Evolutionary conservation across 2,329 filamentous ascomycete genomes (phyloP).

Genomic region (Trichocomaceae sp.): DNA sequence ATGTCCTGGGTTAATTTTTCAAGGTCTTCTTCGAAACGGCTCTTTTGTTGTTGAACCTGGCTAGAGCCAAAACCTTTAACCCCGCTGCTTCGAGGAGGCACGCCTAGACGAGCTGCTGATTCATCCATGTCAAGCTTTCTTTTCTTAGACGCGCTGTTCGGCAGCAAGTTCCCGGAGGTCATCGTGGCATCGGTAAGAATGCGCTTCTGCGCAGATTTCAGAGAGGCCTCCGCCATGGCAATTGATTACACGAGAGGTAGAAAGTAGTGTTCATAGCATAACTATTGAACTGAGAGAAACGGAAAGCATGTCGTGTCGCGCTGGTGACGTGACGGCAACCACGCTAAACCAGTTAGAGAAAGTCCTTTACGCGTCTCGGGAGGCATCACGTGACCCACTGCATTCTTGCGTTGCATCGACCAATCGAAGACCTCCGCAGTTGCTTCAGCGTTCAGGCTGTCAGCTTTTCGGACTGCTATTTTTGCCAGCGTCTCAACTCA

Average conservation of each 20-base stretch:
- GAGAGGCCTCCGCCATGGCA: constrained; percentile 35
- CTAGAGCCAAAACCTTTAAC: constrained; percentile 57
- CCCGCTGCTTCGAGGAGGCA: constrained; percentile 54
- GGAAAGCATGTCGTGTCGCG: constrained; percentile 1
- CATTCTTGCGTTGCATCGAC: background rate
- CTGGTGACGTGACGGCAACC: constrained; percentile 7
- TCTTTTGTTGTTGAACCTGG: constrained; percentile 67
- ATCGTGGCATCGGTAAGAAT: constrained; percentile 63
- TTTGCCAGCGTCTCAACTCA: background rate
- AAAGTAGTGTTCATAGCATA: background rate
- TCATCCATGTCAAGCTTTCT: constrained; percentile 61
- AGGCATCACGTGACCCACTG: background rate
- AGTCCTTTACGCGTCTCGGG: constrained; percentile 1
- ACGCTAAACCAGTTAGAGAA: background rate
- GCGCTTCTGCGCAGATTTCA: constrained; percentile 58
- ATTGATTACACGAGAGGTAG: background rate
- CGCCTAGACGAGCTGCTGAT: constrained; percentile 49
- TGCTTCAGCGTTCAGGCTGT: background rate
- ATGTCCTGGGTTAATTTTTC: constrained; percentile 96
- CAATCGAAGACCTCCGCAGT: background rate
- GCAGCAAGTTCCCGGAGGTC: constrained; percentile 54
- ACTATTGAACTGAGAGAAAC: background rate
- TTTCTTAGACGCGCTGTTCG: constrained; percentile 61
- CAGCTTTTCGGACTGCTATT: background rate
- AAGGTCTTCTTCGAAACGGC: constrained; percentile 83